These are phyloP conservation scores for Fusarium secorum DNA, from an alignment of 2,329 filamentous ascomycete species.

Conservation along the genomic window DNA sequence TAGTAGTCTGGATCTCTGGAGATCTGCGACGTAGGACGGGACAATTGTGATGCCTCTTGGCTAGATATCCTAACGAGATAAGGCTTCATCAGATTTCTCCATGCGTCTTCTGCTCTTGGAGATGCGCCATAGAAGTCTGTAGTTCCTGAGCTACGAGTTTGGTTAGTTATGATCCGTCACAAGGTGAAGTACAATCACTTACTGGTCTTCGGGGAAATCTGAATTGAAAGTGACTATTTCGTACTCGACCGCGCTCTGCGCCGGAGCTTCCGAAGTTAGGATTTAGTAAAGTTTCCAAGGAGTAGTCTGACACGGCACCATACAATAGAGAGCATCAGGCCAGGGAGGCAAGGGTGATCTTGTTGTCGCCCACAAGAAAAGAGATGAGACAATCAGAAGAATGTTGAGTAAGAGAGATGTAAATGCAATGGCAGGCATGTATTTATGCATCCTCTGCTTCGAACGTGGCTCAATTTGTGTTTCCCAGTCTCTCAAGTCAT, in stretches of 20 bases:
- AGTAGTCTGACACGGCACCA: fast-evolving
- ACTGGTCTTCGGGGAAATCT: background rate
- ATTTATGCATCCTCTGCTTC: background rate
- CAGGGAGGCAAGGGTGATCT: background rate
- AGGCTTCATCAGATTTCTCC: background rate
- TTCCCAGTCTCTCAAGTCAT: background rate
- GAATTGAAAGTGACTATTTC: background rate
- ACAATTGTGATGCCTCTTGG: background rate
- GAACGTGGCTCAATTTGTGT: no score
- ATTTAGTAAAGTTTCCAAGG: background rate
- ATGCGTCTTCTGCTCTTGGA: background rate
- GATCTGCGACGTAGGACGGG: background rate
- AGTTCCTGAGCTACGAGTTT: background rate
- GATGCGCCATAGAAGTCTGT: background rate
- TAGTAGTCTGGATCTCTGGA: background rate
- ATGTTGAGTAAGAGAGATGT: background rate
- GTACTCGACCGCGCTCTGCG: background rate
- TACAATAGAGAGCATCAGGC: background rate
- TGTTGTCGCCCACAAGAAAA: background rate
- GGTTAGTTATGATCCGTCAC: background rate
- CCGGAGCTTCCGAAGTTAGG: background rate
- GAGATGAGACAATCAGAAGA: background rate
- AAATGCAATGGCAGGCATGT: background rate
- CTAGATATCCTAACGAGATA: background rate
- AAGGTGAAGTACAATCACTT: fast-evolving